Evolutionary conservation across 129 eudicot species (phyloP), one percentile per base, ranked within the genome.

Genomic region (Sambucus nigra): DNA sequence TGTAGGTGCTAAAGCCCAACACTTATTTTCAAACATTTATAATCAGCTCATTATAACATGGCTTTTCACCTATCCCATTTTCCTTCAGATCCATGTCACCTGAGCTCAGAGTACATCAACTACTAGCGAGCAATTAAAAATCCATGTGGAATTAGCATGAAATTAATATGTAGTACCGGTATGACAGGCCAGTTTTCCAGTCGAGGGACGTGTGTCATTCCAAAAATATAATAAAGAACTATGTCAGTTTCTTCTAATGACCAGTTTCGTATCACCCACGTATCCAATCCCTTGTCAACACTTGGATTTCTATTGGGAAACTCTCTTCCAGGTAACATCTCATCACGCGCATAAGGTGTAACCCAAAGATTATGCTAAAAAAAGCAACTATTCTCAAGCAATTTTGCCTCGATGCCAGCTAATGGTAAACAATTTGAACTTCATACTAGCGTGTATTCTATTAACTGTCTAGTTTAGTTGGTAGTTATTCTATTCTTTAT

Each of bases 271-370:
- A 79, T 75, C 32, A 79, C 87, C 94, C 94, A 83, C 33, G 87
- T 79, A 32, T 83, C 87, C 73, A 83, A 64, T 23, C 94, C 94
- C 71, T 83, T 87, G 0, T 83, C 94, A 31, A 73, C 83, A 73
- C 84, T 87, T 25, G 94, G 94, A 73, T 79, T 83, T 51, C 76
- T 87, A 66, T 83, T 83, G n/a, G 94, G 94, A 70, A 83, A 83
- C 76, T 83, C 93, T 57, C 86, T 86, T 25, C 93, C 93, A 15
- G 93, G 93, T 47, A 70, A 79, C 79, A 75, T 79, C 59, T 83
- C 87, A 22, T 79, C 74, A 9, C 66, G 78, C 22, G 77, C 67
- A 72, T 79, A 83, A 15, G 72, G 81, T 3, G 94, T 83, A 57
- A 83, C 87, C 94, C 94, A 83, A 24, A 83, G 64, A 51, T 83